Evolutionary conservation across 148 eudicot species (phyloP), one percentile per base, ranked within the genome.

Genomic region (Nepenthes gracilis): DNA sequence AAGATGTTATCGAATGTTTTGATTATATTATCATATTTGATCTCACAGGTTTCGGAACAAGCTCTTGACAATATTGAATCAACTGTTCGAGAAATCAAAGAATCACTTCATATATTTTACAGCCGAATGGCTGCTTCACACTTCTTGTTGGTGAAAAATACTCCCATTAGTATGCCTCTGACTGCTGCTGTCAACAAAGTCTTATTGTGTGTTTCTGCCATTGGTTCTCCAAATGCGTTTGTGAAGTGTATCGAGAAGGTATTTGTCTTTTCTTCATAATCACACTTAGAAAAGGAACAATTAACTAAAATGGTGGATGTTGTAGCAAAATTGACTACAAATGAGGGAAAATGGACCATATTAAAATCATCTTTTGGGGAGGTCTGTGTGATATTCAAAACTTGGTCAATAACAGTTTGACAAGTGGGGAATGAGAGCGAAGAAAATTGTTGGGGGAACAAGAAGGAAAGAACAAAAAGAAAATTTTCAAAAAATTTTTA

Each of bases 171-270:
- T 66, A 35, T 86, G 35, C 77, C 86, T 47, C 67, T 89, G 74
- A 70, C 62, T 35, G 79, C 74, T 57, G 70, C 77, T 33, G 55
- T 64, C 43, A 50, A 71, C 54, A 71, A 11, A 67, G 65, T 69
- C 33, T 48, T 93, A n/a, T 76, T 93, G 35, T 93, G 97, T 60
- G 76, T 86, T 64, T 89, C 89, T 74, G 99, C 87, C 32, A 84
- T 93, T 63, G 99, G 95, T 50, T 89, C 66, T 72, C 83, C 99
- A 34, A 71, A 75, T 70, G 80, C 83, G 35, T 93, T 93, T 63
- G 75, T 83, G 74, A 77, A 76, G 77, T 73, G 81, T 43, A 67
- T 89, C 67, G 67, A 70, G 77, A 79, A 70, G 99, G 99, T 89
- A 73, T 33, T 12, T 37, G 36, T 53, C 33, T 62, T 34, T 67